phyloP scores from a whole-genome alignment of 345 rosid species.

The Salix suchowensis region DNA sequence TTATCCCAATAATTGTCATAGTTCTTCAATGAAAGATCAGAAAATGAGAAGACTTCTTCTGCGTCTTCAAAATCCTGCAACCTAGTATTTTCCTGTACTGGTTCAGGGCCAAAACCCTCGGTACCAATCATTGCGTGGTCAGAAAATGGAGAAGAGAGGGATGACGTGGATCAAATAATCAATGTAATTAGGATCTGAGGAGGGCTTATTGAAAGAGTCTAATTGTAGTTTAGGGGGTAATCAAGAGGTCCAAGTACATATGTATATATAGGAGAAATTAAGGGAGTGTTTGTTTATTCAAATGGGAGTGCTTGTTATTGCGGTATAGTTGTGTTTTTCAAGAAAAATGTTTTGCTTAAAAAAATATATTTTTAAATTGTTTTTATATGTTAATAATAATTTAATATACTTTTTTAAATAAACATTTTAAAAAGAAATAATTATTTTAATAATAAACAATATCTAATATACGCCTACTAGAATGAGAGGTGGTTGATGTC shows the following conservation, averaged over 20 bases:
- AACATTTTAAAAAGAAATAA: too few species aligned
- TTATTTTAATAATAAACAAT: too few species aligned
- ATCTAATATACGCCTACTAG: background rate
- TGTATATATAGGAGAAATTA: background rate
- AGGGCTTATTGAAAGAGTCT: background rate
- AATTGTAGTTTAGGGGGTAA: background rate
- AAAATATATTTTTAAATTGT: too few species aligned
- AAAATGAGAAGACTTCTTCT: constrained; percentile 46
- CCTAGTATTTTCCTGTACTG: background rate
- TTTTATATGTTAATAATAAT: too few species aligned
- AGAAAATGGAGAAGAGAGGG: background rate
- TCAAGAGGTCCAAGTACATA: too few species aligned
- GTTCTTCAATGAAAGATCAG: constrained; percentile 31
- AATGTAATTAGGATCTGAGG: background rate
- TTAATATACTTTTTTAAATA: too few species aligned
- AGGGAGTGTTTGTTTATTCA: background rate
- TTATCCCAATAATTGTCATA: constrained; percentile 8
- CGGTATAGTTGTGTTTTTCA: too few species aligned
- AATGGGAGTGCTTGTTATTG: too few species aligned
- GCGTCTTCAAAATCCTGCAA: constrained; percentile 2
- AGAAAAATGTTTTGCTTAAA: too few species aligned
- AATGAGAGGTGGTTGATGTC: too few species aligned
- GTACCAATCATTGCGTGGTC: background rate
- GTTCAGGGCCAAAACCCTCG: background rate
- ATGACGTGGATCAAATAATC: background rate